phyloP scores from a whole-genome alignment of 2,329 filamentous ascomycete genomes.

The Alternaria arborescens region DNA sequence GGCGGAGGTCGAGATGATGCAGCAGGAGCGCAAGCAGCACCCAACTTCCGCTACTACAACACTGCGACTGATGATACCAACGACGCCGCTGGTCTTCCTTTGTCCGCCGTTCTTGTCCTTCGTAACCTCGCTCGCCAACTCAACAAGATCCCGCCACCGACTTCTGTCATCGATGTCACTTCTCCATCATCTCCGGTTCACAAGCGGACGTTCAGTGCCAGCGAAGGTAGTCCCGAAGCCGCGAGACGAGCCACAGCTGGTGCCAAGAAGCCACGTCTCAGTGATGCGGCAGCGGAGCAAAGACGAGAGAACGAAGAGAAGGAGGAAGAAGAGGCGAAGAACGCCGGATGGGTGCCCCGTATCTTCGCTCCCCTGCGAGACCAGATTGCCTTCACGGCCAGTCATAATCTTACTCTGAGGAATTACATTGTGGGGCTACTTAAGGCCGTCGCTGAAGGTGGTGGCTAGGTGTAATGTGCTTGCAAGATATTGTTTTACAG shows the following conservation, averaged over 20 bases:
- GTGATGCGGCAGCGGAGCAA: slow-evolving; percentile 43
- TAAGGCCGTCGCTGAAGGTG: slow-evolving; percentile 48
- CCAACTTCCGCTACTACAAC: slow-evolving; percentile 53
- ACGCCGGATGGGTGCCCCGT: slow-evolving; percentile 70
- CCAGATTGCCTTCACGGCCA: slow-evolving; percentile 73
- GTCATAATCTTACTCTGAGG: slow-evolving; percentile 65
- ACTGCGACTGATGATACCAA: slow-evolving; percentile 59
- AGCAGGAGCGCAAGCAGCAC: slow-evolving; percentile 29
- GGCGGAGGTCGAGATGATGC: slow-evolving; percentile 26
- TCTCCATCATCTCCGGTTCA: slow-evolving; percentile 37
- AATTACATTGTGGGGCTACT: slow-evolving; percentile 50
- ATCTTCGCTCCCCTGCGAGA: slow-evolving; percentile 72
- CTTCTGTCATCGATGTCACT: slow-evolving; percentile 30
- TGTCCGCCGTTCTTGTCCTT: slow-evolving; percentile 78
- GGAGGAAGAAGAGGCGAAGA: slow-evolving; percentile 61
- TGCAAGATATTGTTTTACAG: background rate
- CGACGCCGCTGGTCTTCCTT: slow-evolving; percentile 78
- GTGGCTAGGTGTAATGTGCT: slow-evolving; percentile 24
- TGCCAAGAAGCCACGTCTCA: slow-evolving; percentile 56
- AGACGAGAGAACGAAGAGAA: slow-evolving; percentile 41
- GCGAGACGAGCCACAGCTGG: slow-evolving; percentile 32
- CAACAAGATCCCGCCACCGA: slow-evolving; percentile 47
- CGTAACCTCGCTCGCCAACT: slow-evolving; percentile 73
- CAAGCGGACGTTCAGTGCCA: slow-evolving; percentile 44
- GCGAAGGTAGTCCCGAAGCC: slow-evolving; percentile 38